phyloP scores from a whole-genome alignment of 108 stramenopile genomes.

The Skeletonema grethae region DNA sequence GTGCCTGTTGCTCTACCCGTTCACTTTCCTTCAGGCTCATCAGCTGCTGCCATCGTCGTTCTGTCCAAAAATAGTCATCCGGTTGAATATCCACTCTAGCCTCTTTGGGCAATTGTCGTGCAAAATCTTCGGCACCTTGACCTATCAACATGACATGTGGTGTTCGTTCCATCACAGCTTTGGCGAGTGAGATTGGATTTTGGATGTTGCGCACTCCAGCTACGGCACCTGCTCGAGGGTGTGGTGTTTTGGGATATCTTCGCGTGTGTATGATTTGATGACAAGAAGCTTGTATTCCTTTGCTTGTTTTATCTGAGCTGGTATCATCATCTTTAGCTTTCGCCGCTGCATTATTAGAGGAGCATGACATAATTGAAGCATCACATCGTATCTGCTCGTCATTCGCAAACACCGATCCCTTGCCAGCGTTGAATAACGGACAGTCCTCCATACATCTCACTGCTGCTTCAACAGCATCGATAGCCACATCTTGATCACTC shows the following conservation, averaged over 20 bases:
- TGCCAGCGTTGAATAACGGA: slow-evolving; percentile 39
- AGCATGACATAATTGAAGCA: slow-evolving; percentile 44
- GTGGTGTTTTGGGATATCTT: slow-evolving; percentile 18
- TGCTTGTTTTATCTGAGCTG: neutral
- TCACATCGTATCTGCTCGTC: slow-evolving; percentile 37
- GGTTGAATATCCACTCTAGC: slow-evolving; percentile 18
- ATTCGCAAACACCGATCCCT: slow-evolving; percentile 29
- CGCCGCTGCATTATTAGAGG: neutral
- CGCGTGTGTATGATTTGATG: slow-evolving; percentile 22
- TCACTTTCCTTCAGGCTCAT: neutral
- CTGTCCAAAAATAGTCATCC: slow-evolving; percentile 41
- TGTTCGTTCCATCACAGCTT: slow-evolving; percentile 35
- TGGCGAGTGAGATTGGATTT: slow-evolving; percentile 36
- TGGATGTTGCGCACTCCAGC: slow-evolving; percentile 30
- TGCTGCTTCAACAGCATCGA: slow-evolving; percentile 33
- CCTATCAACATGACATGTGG: slow-evolving; percentile 40
- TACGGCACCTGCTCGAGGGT: slow-evolving; percentile 33
- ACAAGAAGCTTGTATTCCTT: neutral
- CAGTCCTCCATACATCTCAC: slow-evolving; percentile 37
- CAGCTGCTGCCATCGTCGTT: slow-evolving; percentile 29
- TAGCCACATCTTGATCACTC: slow-evolving; percentile 10
- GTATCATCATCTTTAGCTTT: neutral
- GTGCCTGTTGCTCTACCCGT: neutral
- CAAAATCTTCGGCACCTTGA: slow-evolving; percentile 37
- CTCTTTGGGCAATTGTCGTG: slow-evolving; percentile 12